Base-by-base conservation (phyloP, 805 yeast species). In the Nakazawaea ambrosiae region DNA sequence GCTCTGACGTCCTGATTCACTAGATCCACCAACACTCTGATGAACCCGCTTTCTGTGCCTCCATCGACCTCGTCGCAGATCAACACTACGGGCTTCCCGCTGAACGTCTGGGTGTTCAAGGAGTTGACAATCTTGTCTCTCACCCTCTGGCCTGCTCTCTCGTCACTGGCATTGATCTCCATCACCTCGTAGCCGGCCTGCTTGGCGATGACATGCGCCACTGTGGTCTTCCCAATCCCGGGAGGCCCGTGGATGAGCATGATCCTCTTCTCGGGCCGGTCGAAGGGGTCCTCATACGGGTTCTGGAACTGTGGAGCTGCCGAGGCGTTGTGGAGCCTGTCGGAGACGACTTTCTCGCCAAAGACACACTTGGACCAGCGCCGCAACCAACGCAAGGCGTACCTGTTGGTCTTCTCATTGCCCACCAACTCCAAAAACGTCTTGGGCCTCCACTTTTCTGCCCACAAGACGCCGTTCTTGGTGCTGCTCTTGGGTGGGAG, bases 51-150 rank as follows among this genome's bases (percentile, higher is more conserved):
- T 48, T 83, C 89, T 0, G 78, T 64, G 9, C 80, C 80, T 27
- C 90, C 83, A 62, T 90, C 98, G 27, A 92, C 72, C 55, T 92
- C 97, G 59, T 92, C 97, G 5, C 88, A 80, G 3, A 92, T 69
- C 5, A 90, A 60, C 50, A 96, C 86, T 0, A 83, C 75, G 0
- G 97, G 96, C 34, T 72, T 75, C 2, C 81, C 83, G 15, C 75
- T 70, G 34, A 87, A 68, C 2, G 82, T 73, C 37, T 77, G 70
- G 14, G 85, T 68, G 10, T 79, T 75, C 39, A 84, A 58, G 0
- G 90, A 80, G 50, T 78, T 82, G 22, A 54, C 49, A 6, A 81
- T 61, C 46, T 75, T 78, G 16, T 75, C 77, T 41, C 60, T 62
- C 0, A 81, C 75, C 4, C 55, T 51, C n/a, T 57, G 57, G 0